A percentile compares a stretch with the other conserved stretches of the same genome.
phyloP scores from a whole-genome alignment of 2,329 filamentous ascomycete genomes.

The Ramularia endophylla region DNA sequence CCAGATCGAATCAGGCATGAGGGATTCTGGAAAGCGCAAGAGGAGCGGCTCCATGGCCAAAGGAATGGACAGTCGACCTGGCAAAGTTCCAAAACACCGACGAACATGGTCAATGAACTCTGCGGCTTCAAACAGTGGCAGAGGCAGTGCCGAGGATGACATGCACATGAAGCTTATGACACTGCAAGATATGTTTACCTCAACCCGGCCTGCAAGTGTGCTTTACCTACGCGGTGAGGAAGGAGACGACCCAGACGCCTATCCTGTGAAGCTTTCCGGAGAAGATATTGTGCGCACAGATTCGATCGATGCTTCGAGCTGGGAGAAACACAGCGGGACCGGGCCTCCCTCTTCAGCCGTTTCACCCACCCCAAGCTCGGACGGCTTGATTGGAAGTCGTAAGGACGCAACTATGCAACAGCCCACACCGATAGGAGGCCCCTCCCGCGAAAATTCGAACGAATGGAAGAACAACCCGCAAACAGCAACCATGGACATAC shows the following conservation, averaged over 20 bases:
- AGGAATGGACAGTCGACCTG: conserved; percentile 53
- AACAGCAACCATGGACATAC: conserved; percentile 47
- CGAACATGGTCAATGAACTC: conserved; percentile 95
- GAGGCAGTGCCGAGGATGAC: conserved; percentile 56
- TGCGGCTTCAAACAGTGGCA: conserved; percentile 39
- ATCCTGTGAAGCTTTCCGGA: conserved; percentile 68
- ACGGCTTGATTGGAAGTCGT: conserved; percentile 37
- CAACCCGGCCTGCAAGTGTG: conserved; percentile 70
- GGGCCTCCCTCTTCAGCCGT: conserved; percentile 51
- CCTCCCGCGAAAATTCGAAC: conserved; percentile 42
- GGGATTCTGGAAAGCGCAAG: conserved; percentile 56
- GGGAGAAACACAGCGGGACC: conserved; percentile 46
- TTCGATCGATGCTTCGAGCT: conserved; percentile 39
- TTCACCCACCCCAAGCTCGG: conserved; percentile 45
- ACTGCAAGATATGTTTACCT: conserved; percentile 83
- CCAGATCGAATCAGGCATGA: conserved; percentile 60
- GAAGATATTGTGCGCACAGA: conserved; percentile 57
- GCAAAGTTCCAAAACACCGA: conserved; percentile 87
- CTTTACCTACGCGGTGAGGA: conserved; percentile 73
- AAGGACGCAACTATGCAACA: conserved; percentile 40
- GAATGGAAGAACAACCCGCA: conserved; percentile 48
- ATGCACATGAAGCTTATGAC: conserved; percentile 71
- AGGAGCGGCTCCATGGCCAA: conserved; percentile 48
- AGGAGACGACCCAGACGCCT: conserved; percentile 70
- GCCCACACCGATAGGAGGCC: conserved; percentile 37